These are phyloP conservation scores for Serendipita sp. DNA, from an alignment of 768 basidiomycete genomes.

Conservation along the genomic window DNA sequence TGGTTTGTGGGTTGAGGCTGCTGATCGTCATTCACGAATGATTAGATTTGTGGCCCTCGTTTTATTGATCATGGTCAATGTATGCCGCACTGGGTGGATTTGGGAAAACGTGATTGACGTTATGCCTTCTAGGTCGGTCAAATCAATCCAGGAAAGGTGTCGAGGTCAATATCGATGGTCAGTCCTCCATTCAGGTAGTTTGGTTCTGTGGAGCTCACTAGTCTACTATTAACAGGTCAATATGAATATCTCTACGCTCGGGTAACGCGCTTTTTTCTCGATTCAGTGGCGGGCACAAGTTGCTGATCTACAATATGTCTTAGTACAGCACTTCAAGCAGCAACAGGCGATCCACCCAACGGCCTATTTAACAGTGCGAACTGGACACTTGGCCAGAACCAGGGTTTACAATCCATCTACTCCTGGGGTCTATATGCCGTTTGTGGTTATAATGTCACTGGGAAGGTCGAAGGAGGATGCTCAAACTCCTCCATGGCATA, in stretches of 20 bases:
- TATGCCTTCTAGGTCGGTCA: conserved; percentile 50
- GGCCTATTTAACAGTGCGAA: conserved; percentile 59
- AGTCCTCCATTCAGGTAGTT: conserved; percentile 12
- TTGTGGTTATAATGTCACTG: conserved; percentile 45
- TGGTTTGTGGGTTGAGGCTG: conserved; percentile 15
- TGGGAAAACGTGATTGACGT: conserved; percentile 16
- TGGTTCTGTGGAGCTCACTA: background rate
- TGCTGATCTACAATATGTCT: background rate
- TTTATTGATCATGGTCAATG: conserved; percentile 70
- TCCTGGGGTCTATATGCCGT: conserved; percentile 69
- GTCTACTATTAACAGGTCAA: conserved; percentile 31
- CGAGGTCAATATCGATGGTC: conserved; percentile 61
- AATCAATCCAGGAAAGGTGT: conserved; percentile 61
- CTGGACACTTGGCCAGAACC: conserved; percentile 37
- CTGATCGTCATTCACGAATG: conserved; percentile 14
- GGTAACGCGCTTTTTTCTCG: conserved; percentile 29
- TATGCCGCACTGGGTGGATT: conserved; percentile 21
- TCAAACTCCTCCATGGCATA: conserved; percentile 42
- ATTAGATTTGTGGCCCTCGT: conserved; percentile 32
- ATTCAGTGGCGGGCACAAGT: conserved; percentile 1
- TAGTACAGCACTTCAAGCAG: conserved; percentile 23
- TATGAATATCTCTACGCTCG: conserved; percentile 56
- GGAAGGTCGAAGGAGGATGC: conserved; percentile 43
- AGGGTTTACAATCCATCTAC: conserved; percentile 56
- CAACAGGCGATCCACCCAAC: conserved; percentile 41